These are phyloP conservation scores for Thalassiosira oceanica DNA, from an alignment of 352 stramenopile species.

Conservation along the genomic window DNA sequence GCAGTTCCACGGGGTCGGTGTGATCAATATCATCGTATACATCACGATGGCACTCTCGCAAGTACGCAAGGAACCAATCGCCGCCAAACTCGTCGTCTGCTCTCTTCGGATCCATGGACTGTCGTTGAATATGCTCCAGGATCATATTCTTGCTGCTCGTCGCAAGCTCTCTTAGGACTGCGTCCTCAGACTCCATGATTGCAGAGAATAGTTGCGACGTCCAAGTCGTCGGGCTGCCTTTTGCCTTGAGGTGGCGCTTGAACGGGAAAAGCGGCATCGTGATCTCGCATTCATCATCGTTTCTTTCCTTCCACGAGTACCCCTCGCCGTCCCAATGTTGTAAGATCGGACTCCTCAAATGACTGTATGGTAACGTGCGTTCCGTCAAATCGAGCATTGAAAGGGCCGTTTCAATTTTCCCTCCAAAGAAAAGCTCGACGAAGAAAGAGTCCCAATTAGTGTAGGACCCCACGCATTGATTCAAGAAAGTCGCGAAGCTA, in stretches of 20 bases:
- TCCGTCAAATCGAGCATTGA: conserved; percentile 23
- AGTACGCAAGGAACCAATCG: conserved; percentile 52
- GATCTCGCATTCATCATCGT: conserved; percentile 35
- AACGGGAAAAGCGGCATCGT: conserved; percentile 36
- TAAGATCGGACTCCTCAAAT: conserved; percentile 46
- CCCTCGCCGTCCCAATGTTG: conserved; percentile 14
- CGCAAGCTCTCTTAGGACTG: conserved; percentile 9
- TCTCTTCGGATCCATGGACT: conserved; percentile 37
- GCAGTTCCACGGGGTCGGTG: conserved; percentile 26
- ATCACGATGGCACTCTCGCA: conserved; percentile 37
- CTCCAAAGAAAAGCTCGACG: conserved; percentile 32
- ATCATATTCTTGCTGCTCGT: conserved; percentile 14
- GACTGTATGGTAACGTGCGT: conserved; percentile 8
- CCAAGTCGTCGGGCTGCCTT: conserved; percentile 35
- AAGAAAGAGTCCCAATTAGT: conserved; percentile 43
- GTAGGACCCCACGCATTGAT: conserved; percentile 32
- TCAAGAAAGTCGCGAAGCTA: conserved; percentile 37
- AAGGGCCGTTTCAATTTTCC: conserved; percentile 28
- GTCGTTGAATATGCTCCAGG: conserved; percentile 18
- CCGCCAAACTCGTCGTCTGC: conserved; percentile 39
- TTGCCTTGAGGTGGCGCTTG: conserved; percentile 37
- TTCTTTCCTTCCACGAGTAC: conserved; percentile 21
- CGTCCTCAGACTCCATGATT: conserved; percentile 13
- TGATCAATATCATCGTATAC: conserved; percentile 52
- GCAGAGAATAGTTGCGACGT: conserved; percentile 29